These are phyloP conservation scores for Picochlorum sp. DNA, from an alignment of 139 green algal species.

Conservation along the genomic window DNA sequence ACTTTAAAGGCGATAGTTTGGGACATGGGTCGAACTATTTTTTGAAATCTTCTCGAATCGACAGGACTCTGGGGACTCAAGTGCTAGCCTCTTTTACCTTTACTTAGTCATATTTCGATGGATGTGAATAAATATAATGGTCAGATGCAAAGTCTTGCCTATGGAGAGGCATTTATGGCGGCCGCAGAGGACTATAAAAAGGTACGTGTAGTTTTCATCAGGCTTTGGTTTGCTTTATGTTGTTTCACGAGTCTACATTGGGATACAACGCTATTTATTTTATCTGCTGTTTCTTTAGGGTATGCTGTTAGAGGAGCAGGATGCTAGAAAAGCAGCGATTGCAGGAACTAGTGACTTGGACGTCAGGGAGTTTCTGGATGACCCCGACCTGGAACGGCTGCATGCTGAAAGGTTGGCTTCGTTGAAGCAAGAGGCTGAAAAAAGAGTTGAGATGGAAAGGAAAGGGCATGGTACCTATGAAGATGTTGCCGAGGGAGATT, in stretches of 20 bases:
- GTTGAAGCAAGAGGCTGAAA: constrained; percentile 72
- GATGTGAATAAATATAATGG: constrained; percentile 18
- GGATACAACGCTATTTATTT: not conserved
- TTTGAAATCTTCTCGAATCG: no score
- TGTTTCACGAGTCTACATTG: not conserved
- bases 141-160: constrained; percentile 67
- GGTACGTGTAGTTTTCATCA: constrained; percentile 26
- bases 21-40: no score
- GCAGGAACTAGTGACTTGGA: constrained; percentile 34
- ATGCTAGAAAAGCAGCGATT: constrained; percentile 4
- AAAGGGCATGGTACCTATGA: constrained; percentile 67
- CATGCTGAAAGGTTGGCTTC: constrained; percentile 56
- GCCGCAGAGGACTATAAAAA: constrained; percentile 75
- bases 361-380: constrained; percentile 70
- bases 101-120: no score
- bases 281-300: constrained; percentile 15
- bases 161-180: constrained; percentile 68
- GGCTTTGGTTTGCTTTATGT: not conserved
- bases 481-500: constrained; percentile 78
- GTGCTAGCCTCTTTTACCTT: no score
- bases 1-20: no score
- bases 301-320: constrained; percentile 20
- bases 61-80: no score
- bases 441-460: constrained; percentile 49
- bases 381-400: constrained; percentile 47